phyloP scores from a whole-genome alignment of 306 rosid genomes.

The Cucurbita moschata region DNA sequence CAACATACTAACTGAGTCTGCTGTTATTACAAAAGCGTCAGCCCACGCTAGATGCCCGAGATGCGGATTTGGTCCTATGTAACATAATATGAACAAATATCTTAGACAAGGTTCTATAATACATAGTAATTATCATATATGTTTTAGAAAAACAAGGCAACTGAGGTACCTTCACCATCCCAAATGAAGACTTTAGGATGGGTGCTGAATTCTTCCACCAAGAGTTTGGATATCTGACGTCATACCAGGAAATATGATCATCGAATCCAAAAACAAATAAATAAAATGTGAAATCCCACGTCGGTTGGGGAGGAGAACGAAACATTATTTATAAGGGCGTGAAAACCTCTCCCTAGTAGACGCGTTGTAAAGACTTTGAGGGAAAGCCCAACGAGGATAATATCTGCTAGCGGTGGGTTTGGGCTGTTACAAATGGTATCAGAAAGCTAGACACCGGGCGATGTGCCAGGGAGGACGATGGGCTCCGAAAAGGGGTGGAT shows the following conservation, averaged over 20 bases:
- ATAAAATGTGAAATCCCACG: too few relatives aligned
- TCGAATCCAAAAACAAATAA: neutral
- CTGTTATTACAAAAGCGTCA: slow-evolving; percentile 81
- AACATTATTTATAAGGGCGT: too few relatives aligned
- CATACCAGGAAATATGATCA: slow-evolving; percentile 3
- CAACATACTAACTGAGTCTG: slow-evolving; percentile 90
- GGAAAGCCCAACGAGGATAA: too few relatives aligned
- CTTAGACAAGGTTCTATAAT: neutral
- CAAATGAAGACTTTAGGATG: slow-evolving; percentile 73
- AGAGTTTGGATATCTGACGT: slow-evolving; percentile 42
- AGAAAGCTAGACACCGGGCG: too few relatives aligned
- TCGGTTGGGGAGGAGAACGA: too few relatives aligned
- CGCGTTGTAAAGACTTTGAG: too few relatives aligned
- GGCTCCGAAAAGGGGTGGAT: too few relatives aligned
- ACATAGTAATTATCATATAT: slow-evolving; percentile 1
- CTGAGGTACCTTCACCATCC: slow-evolving; percentile 67
- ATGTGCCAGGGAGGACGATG: too few relatives aligned
- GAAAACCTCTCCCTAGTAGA: too few relatives aligned
- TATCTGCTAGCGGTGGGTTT: too few relatives aligned
- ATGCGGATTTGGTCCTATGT: slow-evolving; percentile 67
- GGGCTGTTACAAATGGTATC: too few relatives aligned
- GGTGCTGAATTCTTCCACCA: slow-evolving; percentile 41
- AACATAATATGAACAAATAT: neutral
- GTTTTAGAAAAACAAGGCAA: slow-evolving; percentile 5
- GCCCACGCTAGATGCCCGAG: slow-evolving; percentile 78